Percentiles rank a stretch among this genome's conserved stretches.
These are phyloP conservation scores for Neofusicoccum cordaticola DNA, from an alignment of 2,329 filamentous ascomycete genomes.

Conservation along the genomic window DNA sequence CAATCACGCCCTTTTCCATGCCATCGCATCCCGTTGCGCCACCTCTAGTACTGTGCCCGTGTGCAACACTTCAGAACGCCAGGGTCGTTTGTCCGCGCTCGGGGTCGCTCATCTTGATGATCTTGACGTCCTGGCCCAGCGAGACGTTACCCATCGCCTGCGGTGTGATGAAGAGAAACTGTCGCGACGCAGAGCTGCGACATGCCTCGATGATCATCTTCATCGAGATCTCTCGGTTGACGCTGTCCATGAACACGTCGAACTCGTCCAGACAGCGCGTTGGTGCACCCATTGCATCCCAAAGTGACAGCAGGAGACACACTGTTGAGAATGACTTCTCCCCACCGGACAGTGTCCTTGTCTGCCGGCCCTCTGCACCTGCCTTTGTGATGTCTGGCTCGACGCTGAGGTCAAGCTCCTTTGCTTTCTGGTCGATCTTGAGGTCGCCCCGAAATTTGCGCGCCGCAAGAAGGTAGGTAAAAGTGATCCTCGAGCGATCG, in stretches of 20 bases:
- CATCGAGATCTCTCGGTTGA: slow-evolving; percentile 90
- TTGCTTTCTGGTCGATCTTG: slow-evolving; percentile 71
- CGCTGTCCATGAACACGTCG: slow-evolving; percentile 98
- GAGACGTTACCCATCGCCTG: slow-evolving; percentile 68
- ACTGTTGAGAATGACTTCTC: slow-evolving; percentile 98
- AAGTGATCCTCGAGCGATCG: slow-evolving; percentile 78
- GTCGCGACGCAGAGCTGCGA: slow-evolving; percentile 78
- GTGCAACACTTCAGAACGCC: slow-evolving; percentile 23
- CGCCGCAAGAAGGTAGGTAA: slow-evolving; percentile 84
- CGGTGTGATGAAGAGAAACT: slow-evolving; percentile 95
- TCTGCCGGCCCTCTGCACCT: slow-evolving; percentile 70
- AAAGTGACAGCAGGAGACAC: slow-evolving; percentile 85
- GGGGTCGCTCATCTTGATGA: slow-evolving; percentile 63
- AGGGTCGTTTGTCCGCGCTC: slow-evolving; percentile 50
- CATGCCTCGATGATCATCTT: slow-evolving; percentile 90
- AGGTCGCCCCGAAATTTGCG: slow-evolving; percentile 83
- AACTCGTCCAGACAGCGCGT: slow-evolving; percentile 96
- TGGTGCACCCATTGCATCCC: slow-evolving; percentile 97
- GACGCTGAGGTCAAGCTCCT: slow-evolving; percentile 71
- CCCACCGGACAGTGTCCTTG: slow-evolving; percentile 89
- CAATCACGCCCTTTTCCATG: background rate
- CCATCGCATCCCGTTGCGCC: background rate
- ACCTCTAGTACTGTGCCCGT: background rate
- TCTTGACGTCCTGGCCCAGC: slow-evolving; percentile 68
- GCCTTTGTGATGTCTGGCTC: slow-evolving; percentile 68